These are phyloP conservation scores for Tephrocybe sp. DNA, from an alignment of 768 basidiomycete genomes.

Conservation along the genomic window DNA sequence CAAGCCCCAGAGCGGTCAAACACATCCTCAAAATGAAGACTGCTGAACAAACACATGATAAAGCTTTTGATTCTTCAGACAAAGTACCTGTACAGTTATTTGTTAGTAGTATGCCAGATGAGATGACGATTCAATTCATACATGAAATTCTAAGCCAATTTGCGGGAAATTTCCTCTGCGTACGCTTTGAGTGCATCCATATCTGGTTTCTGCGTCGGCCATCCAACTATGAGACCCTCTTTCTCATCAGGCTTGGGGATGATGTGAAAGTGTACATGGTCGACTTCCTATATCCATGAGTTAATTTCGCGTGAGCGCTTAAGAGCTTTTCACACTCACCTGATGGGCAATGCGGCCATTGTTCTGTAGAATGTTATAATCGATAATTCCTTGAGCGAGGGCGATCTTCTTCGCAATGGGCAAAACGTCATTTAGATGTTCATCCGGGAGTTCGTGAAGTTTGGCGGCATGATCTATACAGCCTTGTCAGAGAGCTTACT, in stretches of 20 bases:
- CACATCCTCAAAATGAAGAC: too few relatives aligned
- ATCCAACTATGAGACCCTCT: conserved; percentile 79
- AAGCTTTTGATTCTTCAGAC: too few relatives aligned
- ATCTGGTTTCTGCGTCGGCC: conserved; percentile 62
- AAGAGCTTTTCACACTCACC: too few relatives aligned
- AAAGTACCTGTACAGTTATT: too few relatives aligned
- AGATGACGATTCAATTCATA: too few relatives aligned
- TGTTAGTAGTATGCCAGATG: too few relatives aligned
- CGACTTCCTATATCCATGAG: conserved; percentile 50
- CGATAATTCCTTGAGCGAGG: conserved; percentile 61
- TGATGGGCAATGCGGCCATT: conserved; percentile 59
- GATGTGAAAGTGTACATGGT: conserved; percentile 91
- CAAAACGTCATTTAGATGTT: conserved; percentile 72
- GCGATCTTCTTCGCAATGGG: conserved; percentile 88
- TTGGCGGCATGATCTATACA: conserved; percentile 80
- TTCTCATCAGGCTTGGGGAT: conserved; percentile 83
- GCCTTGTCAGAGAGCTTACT: neutral
- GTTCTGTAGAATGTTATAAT: conserved; percentile 86
- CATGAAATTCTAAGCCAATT: too few relatives aligned
- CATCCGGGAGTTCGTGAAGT: conserved; percentile 85
- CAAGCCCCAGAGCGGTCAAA: too few relatives aligned
- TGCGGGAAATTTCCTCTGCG: conserved; percentile 57
- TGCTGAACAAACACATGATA: too few relatives aligned
- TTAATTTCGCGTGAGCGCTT: too few relatives aligned
- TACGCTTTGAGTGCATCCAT: conserved; percentile 64